Evolutionary conservation across 2,329 filamentous ascomycete genomes (phyloP).

Genomic region (Cladosporium sp.): DNA sequence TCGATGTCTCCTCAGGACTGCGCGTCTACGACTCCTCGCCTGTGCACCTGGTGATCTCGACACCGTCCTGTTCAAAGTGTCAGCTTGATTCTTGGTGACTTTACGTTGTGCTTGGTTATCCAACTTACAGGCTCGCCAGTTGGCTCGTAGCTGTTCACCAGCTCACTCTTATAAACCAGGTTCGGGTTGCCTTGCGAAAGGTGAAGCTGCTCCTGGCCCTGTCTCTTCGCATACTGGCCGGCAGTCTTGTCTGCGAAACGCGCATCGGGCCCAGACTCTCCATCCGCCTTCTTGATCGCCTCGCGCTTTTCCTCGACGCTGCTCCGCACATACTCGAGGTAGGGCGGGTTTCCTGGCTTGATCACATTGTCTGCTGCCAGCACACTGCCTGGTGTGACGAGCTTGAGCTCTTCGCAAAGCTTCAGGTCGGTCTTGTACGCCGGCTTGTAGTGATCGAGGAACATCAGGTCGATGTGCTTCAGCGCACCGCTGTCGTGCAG

Average conservation of each 20-base stretch:
- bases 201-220: conserved; percentile 42
- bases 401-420: conserved; percentile 65
- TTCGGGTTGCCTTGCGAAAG: conserved; percentile 56
- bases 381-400: conserved; percentile 60
- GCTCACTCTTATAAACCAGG: conserved; percentile 61
- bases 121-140: conserved; percentile 59
- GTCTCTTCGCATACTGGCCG: conserved; percentile 46
- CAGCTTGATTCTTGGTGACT: not conserved
- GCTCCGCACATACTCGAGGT: conserved; percentile 66
- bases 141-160: conserved; percentile 64
- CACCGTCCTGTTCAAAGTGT: conserved; percentile 52
- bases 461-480: conserved; percentile 64
- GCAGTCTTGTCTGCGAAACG: conserved; percentile 43
- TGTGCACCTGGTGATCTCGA: conserved; percentile 62
- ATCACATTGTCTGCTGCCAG: conserved; percentile 69
- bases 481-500: conserved; percentile 54
- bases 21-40: conserved; percentile 18
- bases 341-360: conserved; percentile 66
- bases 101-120: too few relatives aligned
- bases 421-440: conserved; percentile 71
- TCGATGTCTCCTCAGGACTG: not conserved
- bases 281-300: conserved; percentile 31
- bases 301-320: conserved; percentile 59
- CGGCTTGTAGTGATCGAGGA: conserved; percentile 78
- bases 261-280: conserved; percentile 31